Conservation (phyloP, 2,329 filamentous ascomycete species). For the Blastomyces gilchristii region DNA sequence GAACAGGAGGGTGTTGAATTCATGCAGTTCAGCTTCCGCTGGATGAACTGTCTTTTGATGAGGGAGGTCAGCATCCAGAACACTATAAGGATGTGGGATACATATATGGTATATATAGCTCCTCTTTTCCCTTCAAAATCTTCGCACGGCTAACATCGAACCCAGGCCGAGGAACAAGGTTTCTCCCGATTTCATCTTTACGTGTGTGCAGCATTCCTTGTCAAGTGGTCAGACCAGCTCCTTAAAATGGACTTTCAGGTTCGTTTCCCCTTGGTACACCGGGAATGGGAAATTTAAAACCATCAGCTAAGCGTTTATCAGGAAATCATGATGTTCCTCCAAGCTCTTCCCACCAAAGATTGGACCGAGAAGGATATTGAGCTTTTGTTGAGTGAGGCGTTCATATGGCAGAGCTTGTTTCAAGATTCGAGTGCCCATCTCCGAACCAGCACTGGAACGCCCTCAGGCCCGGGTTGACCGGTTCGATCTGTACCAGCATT, state of each 20-base stretch:
- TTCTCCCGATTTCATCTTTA: conserved; percentile 98
- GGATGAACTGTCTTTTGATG: conserved; percentile 99
- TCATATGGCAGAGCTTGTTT: conserved; percentile 97
- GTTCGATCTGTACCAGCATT: neutral
- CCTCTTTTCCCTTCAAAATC: neutral
- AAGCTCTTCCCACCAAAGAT: conserved; percentile 78
- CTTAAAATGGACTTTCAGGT: conserved; percentile 87
- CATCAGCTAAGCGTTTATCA: conserved; percentile 35
- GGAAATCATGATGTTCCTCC: conserved; percentile 98
- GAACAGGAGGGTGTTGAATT: conserved; percentile 91
- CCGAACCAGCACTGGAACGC: conserved; percentile 28
- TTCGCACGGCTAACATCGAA: conserved; percentile 15
- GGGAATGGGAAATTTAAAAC: neutral
- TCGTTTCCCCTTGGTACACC: conserved; percentile 12
- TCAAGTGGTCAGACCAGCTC: conserved; percentile 95
- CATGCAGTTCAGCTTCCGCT: conserved; percentile 97
- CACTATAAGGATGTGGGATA: conserved; percentile 99
- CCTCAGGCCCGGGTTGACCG: conserved; percentile 23
- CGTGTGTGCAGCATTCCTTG: conserved; percentile 92
- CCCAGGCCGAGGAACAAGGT: conserved; percentile 89
- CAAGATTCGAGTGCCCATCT: conserved; percentile 89
- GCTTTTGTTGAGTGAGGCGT: conserved; percentile 86
- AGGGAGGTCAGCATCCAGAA: conserved; percentile 92
- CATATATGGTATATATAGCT: conserved; percentile 66
- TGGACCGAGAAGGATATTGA: conserved; percentile 99